A percentile compares a stretch with the other conserved stretches of the same genome.
Evolutionary conservation across 1,284 basidiomycete species (phyloP).

Genomic region (Fomes fomentarius): DNA sequence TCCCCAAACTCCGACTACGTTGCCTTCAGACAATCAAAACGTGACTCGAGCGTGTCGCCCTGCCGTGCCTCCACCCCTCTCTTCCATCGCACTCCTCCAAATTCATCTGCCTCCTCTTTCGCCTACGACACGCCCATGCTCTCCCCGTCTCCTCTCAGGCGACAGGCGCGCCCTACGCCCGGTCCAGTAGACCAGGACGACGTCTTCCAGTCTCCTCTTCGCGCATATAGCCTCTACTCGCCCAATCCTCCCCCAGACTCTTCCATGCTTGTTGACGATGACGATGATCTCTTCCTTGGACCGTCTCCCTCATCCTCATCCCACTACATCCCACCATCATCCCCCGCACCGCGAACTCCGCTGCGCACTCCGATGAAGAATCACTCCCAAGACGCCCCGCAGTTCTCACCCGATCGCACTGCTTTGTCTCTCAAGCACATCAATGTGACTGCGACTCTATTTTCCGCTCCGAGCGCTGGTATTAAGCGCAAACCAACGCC

Average conservation of each 20-base stretch:
- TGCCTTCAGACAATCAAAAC: conserved; percentile 39
- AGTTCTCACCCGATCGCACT: conserved; percentile 30
- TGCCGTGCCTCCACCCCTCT: conserved; percentile 42
- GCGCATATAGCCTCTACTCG: conserved; percentile 44
- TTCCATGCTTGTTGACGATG: conserved; percentile 36
- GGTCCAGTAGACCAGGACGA: conserved; percentile 45
- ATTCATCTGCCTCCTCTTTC: conserved; percentile 31
- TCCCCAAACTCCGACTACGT: conserved; percentile 41
- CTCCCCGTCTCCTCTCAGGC: conserved; percentile 62
- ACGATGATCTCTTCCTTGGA: conserved; percentile 60
- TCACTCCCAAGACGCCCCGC: conserved; percentile 32
- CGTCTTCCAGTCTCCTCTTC: conserved; percentile 59
- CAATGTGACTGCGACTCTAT: conserved; percentile 26
- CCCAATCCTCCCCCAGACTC: conserved; percentile 29
- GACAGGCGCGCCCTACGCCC: conserved; percentile 32
- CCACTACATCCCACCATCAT: conserved; percentile 43
- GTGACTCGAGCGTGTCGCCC: conserved; percentile 47
- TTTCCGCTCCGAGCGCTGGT: conserved; percentile 37
- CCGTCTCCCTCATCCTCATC: conserved; percentile 43
- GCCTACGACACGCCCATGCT: conserved; percentile 58
- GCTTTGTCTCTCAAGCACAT: conserved; percentile 37
- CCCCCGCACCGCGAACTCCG: conserved; percentile 40
- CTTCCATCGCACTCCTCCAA: conserved; percentile 42
- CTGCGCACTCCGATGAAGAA: conserved; percentile 58
- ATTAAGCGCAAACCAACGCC: conserved; percentile 72